Percentiles rank a stretch among this genome's conserved stretches.
These are phyloP conservation scores for Papiliotrema terrestris DNA, from an alignment of 1,284 basidiomycete species.

Conservation along the genomic window DNA sequence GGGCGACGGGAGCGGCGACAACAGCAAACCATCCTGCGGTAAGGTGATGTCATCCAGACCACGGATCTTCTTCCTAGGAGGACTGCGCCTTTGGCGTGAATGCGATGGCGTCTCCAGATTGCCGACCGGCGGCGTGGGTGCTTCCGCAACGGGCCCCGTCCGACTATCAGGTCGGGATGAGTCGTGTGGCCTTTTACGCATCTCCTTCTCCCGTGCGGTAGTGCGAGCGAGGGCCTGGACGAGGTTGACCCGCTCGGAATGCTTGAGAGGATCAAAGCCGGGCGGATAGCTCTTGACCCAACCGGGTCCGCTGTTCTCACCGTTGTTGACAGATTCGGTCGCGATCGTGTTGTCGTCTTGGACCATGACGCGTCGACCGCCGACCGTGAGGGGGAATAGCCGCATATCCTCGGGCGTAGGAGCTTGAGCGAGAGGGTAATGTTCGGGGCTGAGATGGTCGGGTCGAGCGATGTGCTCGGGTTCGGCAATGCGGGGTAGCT, in stretches of 20 bases:
- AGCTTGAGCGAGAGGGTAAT: conserved; percentile 41
- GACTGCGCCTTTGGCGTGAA: conserved; percentile 21
- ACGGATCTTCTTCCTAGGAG: conserved; percentile 43
- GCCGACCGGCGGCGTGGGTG: conserved; percentile 17
- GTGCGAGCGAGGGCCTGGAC: conserved; percentile 21
- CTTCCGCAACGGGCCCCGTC: not conserved
- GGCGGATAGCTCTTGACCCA: conserved; percentile 12
- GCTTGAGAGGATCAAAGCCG: not conserved
- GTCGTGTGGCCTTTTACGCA: conserved; percentile 34
- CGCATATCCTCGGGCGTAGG: conserved; percentile 43
- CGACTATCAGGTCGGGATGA: conserved; percentile 9
- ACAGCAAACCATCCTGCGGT: conserved; percentile 15
- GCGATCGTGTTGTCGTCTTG: conserved; percentile 32
- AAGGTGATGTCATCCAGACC: conserved; percentile 24
- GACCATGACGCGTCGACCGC: conserved; percentile 37
- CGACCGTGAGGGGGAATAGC: conserved; percentile 39
- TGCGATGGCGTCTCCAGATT: conserved; percentile 5
- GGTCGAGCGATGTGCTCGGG: conserved; percentile 32
- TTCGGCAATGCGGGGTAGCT: conserved; percentile 38
- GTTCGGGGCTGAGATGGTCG: conserved; percentile 22
- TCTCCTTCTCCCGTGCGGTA: conserved; percentile 33
- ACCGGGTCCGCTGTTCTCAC: conserved; percentile 18
- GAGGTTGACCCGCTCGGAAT: conserved; percentile 19
- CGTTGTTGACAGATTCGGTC: not conserved
- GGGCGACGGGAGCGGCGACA: conserved; percentile 37